A percentile compares a stretch with the other conserved stretches of the same genome.
Conservation (phyloP, 495 filamentous ascomycete species). For the Talaromyces ruber region DNA sequence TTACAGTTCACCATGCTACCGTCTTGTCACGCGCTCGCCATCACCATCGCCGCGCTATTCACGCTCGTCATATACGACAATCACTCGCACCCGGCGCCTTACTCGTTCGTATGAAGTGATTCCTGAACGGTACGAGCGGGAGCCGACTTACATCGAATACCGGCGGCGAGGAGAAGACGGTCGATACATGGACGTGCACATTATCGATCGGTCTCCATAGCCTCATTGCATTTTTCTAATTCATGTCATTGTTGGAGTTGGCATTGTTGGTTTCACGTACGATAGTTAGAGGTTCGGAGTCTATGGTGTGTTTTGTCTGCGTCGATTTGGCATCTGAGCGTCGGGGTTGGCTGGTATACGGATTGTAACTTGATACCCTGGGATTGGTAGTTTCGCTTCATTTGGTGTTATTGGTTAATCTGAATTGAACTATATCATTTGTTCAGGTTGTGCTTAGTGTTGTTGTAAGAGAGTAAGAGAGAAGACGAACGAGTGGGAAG, state of each 20-base stretch:
- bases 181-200: not conserved
- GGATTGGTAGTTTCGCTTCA: not conserved
- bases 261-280: not conserved
- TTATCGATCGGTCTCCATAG: not conserved
- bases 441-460: not conserved
- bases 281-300: not conserved
- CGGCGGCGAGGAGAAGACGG: not conserved
- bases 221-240: not conserved
- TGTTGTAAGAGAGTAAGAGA: not conserved
- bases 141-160: constrained; percentile 2
- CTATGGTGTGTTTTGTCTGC: not conserved
- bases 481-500: not conserved
- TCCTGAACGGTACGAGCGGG: not conserved
- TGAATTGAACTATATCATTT: not conserved
- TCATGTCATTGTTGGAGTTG: not conserved
- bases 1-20: not conserved
- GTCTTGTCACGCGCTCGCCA: not conserved
- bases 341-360: not conserved
- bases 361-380: not conserved
- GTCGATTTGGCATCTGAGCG: not conserved
- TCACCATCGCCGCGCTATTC: not conserved
- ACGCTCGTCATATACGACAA: not conserved
- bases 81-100: not conserved
- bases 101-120: not conserved
- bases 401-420: not conserved